Base-by-base conservation (phyloP, 176 grass and related monocot genomes). In the Eremochloa ophiuroides region DNA sequence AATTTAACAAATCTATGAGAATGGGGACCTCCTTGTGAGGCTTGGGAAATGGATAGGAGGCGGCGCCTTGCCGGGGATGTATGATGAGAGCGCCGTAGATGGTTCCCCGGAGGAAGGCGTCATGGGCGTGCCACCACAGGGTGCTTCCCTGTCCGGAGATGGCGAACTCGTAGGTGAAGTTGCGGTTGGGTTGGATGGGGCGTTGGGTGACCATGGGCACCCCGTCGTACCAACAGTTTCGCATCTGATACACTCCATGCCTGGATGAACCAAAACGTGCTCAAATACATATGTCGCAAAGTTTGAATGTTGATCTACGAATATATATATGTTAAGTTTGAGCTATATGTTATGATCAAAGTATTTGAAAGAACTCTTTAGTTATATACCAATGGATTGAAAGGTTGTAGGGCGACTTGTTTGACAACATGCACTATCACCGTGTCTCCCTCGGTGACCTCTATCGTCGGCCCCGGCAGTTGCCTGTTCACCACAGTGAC, bases 51-150 rank as follows among this genome's bases (percentile, higher is more conserved):
- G 75, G 83, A 8, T 71, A 79, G 1, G 71, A 23, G 17, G 13
- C 9, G 9, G 28, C 28, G 8, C 44, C 71, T 6, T 5, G 1
- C 10, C 30, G 17, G 20, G 71, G 72, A 0, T 20, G 17, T 3
- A 74, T 37, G 72, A 74, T 25, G 2, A 74, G 7, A 22, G 29
- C 75, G 0, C 81, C 87, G 7, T 84, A 62, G 17, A 84, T 2
- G 35, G 29, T 63, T 1, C 22, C 87, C 12, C 81, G 68, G 22
- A 78, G 60, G 7, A 42, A 4, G 38, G 39, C 39, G 23, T 88
- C 39, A 23, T 88, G 87, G 1, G 79, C 73, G 9, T 88, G 86
- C 86, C 86, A 83, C 74, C 80, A 87, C 20, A 87, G 30, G 8
- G 86, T 88, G 7, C 86, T 80, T 55, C 79, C 74, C 65, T 88